A percentile compares a stretch with the other conserved stretches of the same genome.
Evolutionary conservation across 495 filamentous ascomycete species (phyloP).

Genomic region (Lindgomyces ingoldianus): DNA sequence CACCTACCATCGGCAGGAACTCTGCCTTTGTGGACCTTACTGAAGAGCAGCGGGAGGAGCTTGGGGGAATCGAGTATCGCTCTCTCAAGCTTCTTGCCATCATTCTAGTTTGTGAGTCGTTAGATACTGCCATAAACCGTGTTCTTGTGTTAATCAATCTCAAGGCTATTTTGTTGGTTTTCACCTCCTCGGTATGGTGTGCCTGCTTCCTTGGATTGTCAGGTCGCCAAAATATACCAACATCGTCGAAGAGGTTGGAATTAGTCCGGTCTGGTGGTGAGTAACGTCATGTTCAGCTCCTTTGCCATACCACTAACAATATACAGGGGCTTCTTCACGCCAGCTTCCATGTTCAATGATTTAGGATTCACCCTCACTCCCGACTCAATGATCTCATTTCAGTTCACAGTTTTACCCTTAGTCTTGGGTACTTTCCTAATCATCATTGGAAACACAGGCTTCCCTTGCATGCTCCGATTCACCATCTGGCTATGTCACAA

Average conservation of each 20-base stretch:
- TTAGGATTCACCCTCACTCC: conserved; percentile 79
- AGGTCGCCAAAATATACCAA: conserved; percentile 59
- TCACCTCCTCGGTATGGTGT: conserved; percentile 69
- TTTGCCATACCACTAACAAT: neutral
- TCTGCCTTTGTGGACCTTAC: conserved; percentile 86
- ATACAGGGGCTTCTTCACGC: conserved; percentile 73
- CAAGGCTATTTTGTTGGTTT: conserved; percentile 73
- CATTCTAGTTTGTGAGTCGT: conserved; percentile 59
- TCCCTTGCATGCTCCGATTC: conserved; percentile 88
- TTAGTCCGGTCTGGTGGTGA: conserved; percentile 78
- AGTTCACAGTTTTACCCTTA: conserved; percentile 70
- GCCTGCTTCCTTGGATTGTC: conserved; percentile 78
- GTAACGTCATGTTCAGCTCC: conserved; percentile 19
- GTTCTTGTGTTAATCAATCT: neutral
- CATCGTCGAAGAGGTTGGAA: conserved; percentile 61
- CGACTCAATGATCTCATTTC: conserved; percentile 88
- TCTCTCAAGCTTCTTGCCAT: conserved; percentile 81
- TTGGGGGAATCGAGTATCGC: conserved; percentile 93
- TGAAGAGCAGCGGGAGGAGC: conserved; percentile 86
- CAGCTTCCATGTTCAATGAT: conserved; percentile 86
- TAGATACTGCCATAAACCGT: neutral
- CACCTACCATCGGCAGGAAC: conserved; percentile 88
- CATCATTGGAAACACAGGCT: conserved; percentile 90
- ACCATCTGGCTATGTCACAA: conserved; percentile 77
- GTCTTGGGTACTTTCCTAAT: conserved; percentile 78